Evolutionary conservation across 2,329 filamentous ascomycete genomes (phyloP).

Genomic region (Lecanicillium sp.): DNA sequence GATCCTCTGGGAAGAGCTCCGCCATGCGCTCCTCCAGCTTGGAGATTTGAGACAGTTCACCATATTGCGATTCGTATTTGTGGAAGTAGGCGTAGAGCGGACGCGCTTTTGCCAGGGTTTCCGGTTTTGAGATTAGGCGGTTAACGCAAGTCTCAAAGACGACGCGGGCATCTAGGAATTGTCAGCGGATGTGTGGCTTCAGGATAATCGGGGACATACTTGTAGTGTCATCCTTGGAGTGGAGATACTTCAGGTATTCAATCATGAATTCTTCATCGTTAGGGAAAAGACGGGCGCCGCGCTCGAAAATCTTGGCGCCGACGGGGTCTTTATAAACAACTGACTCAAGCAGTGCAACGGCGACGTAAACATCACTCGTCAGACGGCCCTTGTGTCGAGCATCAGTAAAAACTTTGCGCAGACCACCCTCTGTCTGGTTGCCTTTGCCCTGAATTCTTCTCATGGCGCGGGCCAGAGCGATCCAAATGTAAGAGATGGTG

Average conservation of each 20-base stretch:
- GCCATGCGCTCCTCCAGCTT: constrained; percentile 90
- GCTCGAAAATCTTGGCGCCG: constrained; percentile 91
- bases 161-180: constrained; percentile 70
- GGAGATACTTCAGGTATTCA: constrained; percentile 91
- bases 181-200: constrained; percentile 18
- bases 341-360: constrained; percentile 87
- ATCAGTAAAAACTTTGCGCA: constrained; percentile 83
- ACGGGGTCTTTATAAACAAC: constrained; percentile 93
- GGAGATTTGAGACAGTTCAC: constrained; percentile 82
- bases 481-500: constrained; percentile 90
- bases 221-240: constrained; percentile 86
- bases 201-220: constrained; percentile 54
- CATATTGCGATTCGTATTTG: constrained; percentile 89
- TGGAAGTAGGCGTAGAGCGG: constrained; percentile 88
- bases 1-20: constrained; percentile 87
- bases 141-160: constrained; percentile 94
- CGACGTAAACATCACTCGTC: constrained; percentile 91
- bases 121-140: constrained; percentile 70
- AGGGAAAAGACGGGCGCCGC: constrained; percentile 86
- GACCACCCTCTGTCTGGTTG: constrained; percentile 60
- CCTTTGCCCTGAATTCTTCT: constrained; percentile 87
- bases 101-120: constrained; percentile 69
- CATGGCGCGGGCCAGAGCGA: constrained; percentile 88
- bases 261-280: constrained; percentile 90
- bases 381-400: constrained; percentile 81